Evolutionary conservation across 257 asterid species (phyloP).

Genomic region (Datura wrightii): DNA sequence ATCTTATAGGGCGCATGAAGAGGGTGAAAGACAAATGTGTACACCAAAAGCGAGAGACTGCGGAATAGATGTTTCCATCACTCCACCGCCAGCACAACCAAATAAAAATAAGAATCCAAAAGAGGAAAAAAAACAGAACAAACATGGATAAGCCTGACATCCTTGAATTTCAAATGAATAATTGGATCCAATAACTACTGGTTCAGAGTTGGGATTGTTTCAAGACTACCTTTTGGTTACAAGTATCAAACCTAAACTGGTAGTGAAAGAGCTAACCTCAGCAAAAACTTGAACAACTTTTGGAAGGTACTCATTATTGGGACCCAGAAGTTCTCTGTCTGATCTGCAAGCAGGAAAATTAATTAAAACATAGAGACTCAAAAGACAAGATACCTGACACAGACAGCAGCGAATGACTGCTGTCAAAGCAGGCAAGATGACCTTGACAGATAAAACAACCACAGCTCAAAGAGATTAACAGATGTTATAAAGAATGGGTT

Average conservation of each 20-base stretch:
- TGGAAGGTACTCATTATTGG: constrained; percentile 87
- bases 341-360: constrained; percentile 58
- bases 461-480: constrained; percentile 10
- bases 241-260: neutral
- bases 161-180: constrained; percentile 27
- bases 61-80: neutral
- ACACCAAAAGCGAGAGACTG: neutral
- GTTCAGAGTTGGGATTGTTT: neutral
- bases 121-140: neutral
- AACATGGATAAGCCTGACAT: neutral
- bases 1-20: neutral
- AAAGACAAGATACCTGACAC: constrained; percentile 1
- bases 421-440: constrained; percentile 15
- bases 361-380: constrained; percentile 1
- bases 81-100: neutral
- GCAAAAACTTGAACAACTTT: constrained; percentile 93
- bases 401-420: neutral
- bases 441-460: constrained; percentile 16
- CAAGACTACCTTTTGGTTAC: neutral
- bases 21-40: neutral
- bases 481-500: neutral
- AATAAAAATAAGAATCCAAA: neutral
- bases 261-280: constrained; percentile 65
- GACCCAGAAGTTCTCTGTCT: constrained; percentile 83
- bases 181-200: constrained; percentile 8